Evolutionary conservation across 2,329 filamentous ascomycete genomes (phyloP), one percentile per base, ranked within the genome.

Genomic region (Fusarium sp.): DNA sequence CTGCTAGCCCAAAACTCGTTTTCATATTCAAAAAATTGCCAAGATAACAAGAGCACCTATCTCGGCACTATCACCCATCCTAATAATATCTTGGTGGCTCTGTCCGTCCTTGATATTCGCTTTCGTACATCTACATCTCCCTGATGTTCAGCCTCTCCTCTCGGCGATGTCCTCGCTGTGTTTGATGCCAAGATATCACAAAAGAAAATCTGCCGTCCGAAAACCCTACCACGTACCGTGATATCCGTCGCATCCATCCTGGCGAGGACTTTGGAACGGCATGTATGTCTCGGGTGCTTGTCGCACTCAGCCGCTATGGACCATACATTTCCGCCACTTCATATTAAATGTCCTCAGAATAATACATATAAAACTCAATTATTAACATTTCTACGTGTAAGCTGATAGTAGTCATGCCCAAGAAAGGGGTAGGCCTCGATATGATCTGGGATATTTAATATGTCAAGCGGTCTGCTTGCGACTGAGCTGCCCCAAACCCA

Each of bases 321-420:
- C 38, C 36, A 55, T 35, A 4, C 10, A 35, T 50, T 31, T 68
- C 48, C 48, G 56, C 64, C 64, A 68, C 64, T 41, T 69, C 51
- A 64, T 68, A 44, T 68, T 51, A 68, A 51, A 61, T 67, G 62
- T 61, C 41, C 45, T 56, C 41, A 30, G 36, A 33, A 24, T 47
- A 39, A 63, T 41, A 50, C 30, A 68, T 38, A 60, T 16, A 22
- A 54, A n/a, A 6, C 47, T 13, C 30, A 35, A 36, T 30, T 26
- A 26, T 30, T 20, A 5, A 14, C 4, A 28, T 18, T 24, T 18
- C 36, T 30, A 24, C 14, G 31, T 41, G 28, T 36, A 11, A 42
- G 6, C 18, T 41, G 14, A n/a, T 41, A 20, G 6, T n/a, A 10
- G 35, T 31, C 18, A n/a, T 18, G n/a, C n/a, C n/a, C n/a, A 26